Evolutionary conservation across 352 stramenopile species (phyloP), one percentile per base, ranked within the genome.

Genomic region (Phytophthora fragariaefolia): DNA sequence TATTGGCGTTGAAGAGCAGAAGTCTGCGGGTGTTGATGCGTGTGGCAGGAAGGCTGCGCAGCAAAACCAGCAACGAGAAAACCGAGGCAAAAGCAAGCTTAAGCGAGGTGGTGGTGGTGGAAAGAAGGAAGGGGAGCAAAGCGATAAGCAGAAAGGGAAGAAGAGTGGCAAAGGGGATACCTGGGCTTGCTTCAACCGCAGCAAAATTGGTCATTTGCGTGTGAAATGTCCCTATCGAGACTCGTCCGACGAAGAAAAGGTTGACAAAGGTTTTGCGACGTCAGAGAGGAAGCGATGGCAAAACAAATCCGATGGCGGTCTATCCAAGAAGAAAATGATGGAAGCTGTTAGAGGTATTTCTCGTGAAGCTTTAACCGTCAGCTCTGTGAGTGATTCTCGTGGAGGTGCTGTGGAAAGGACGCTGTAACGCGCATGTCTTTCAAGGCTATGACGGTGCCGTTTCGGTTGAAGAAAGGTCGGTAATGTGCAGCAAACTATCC

Each of bases 201-300:
- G 30, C 32, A 42, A 60, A 56, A 13, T 67, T 34, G 59, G 50
- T 1, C 49, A 60, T 9, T 49, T 67, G 9, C 59, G 40, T 1
- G 1, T 40, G 2, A 67, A 67, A 30, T 56, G 50, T 10, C 42
- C 49, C 0, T 1, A 67, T 6, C 32, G 17, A 28, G 24, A 66
- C 10, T 58, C 58, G 12, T 45, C 38, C 23, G 48, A 55, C 34
- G 42, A 60, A 13, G 17, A 60, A 32, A 42, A 3, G 24, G 24
- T 26, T 9, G 52, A 20, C 3, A 38, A 54, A 30, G 34, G 34
- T 3, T 63, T 43, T 58, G 42, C 32, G 17, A 58, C 32, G 17
- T 63, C 51, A 6, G 53, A 69, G 9, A 3, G 34, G 0, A 69
- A 69, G n/a, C 30, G 46, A 2, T 69, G 52, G 61, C 26, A 59